phyloP scores from a whole-genome alignment of 352 stramenopile species.

The Sclerospora graminicola region DNA sequence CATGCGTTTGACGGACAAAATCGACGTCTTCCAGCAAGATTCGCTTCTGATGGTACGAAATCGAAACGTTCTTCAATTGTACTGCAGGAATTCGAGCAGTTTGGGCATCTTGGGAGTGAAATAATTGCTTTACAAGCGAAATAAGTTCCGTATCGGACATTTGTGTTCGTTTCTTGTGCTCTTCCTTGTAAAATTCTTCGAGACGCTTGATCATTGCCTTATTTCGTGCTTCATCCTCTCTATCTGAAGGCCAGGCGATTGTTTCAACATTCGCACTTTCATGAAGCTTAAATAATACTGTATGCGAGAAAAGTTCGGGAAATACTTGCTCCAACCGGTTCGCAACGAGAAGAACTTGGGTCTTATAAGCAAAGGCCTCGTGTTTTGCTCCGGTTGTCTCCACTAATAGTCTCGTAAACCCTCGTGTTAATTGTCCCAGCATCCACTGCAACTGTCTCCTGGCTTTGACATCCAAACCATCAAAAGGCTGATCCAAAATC shows the following conservation, averaged over 20 bases:
- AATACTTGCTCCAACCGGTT: constrained; percentile 87
- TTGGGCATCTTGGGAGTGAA: constrained; percentile 11
- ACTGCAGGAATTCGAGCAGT: constrained; percentile 12
- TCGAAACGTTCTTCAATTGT: constrained; percentile 36
- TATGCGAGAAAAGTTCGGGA: constrained; percentile 64
- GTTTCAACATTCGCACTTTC: constrained; percentile 19
- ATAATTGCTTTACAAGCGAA: constrained; percentile 30
- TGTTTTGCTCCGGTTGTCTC: constrained; percentile 72
- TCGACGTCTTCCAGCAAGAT: constrained; percentile 41
- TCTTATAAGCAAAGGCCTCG: constrained; percentile 73
- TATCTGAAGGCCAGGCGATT: constrained; percentile 20
- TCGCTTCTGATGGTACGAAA: constrained; percentile 40
- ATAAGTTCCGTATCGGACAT: constrained; percentile 28
- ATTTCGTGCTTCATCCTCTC: constrained; percentile 19
- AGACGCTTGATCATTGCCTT: constrained; percentile 30
- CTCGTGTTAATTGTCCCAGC: constrained; percentile 69
- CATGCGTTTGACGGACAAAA: constrained; percentile 34
- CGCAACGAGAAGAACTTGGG: constrained; percentile 81
- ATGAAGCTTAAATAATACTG: constrained; percentile 33
- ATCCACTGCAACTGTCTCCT: constrained; percentile 74
- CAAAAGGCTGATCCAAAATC: constrained; percentile 89
- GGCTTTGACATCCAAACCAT: constrained; percentile 85
- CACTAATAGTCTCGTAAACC: constrained; percentile 85
- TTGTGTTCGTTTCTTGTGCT: constrained; percentile 20
- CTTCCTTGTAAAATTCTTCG: constrained; percentile 24